Evolutionary conservation across 305 asterid genomes (phyloP), one percentile per base, ranked within the genome.

Genomic region (Vinca major): DNA sequence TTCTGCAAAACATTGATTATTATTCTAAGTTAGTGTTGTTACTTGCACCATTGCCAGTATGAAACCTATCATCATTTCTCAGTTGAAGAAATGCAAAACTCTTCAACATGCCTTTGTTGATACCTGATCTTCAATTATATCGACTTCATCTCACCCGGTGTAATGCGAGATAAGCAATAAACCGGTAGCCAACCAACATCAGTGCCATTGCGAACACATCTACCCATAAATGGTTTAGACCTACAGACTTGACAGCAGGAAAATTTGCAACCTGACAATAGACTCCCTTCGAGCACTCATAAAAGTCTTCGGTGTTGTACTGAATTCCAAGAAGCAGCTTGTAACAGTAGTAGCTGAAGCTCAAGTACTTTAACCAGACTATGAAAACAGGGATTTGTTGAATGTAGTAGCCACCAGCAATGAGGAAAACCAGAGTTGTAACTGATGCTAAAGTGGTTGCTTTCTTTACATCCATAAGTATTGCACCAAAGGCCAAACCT

Each of bases 291-390:
- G 75, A 81, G 62, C 99, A 94, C 81, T 89, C 96, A 13, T 94
- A 94, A 21, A 73, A 76, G 75, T 91, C 99, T 7, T 77, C 57
- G 56, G 81, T 86, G 5, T 61, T 71, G 87, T 86, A 94, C 57
- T 94, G 99, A 72, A 90, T 83, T 64, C 99, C 99, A 10, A 94
- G 89, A 17, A 94, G 95, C 50, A 94, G 88, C 83, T 80, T 91
- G 88, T 78, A 94, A 68, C 96, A 88, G 58, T 94, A 94, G 86
- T 89, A 94, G 84, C 99, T 94, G 79, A 81, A 94, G 83, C 99
- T 94, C 73, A 94, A 71, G 63, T 94, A 91, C 73, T 85, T 91
- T 9, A 91, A 65, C 99, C 99, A 94, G 41, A 86, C 82, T 66
- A 94, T 85, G 77, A 94, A 94, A 10, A 89, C 83, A 2, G 99